Evolutionary conservation across 1,139 yeast genomes (phyloP).

Genomic region (Petasospora rhodanensis): DNA sequence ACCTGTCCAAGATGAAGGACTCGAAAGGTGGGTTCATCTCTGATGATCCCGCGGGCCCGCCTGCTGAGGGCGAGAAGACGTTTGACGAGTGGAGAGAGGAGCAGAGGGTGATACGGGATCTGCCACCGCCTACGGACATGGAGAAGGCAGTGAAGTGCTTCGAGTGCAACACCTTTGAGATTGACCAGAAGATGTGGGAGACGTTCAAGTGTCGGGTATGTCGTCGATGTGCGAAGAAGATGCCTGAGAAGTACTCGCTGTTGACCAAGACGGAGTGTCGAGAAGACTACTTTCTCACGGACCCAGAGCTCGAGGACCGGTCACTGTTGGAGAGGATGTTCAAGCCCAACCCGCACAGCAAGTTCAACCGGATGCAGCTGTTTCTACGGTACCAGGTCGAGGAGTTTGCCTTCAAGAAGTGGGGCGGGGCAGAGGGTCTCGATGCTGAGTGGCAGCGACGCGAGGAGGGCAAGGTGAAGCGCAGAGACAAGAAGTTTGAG

Average conservation of each 20-base stretch:
- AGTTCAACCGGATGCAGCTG: conserved; percentile 88
- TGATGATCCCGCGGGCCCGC: conserved; percentile 32
- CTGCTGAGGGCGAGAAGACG: conserved; percentile 35
- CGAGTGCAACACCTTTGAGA: conserved; percentile 75
- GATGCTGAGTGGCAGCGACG: conserved; percentile 92
- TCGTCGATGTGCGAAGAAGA: conserved; percentile 61
- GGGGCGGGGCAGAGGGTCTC: conserved; percentile 88
- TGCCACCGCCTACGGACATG: conserved; percentile 69
- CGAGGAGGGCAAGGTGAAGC: conserved; percentile 62
- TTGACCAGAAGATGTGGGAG: conserved; percentile 67
- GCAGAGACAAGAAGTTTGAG: conserved; percentile 78
- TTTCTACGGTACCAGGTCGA: conserved; percentile 88
- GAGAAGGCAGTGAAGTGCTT: conserved; percentile 70
- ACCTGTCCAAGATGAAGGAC: conserved; percentile 85
- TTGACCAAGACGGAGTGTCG: conserved; percentile 93
- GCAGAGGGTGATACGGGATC: conserved; percentile 48
- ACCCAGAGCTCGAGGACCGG: conserved; percentile 79
- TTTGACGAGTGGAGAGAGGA: conserved; percentile 77
- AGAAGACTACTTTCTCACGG: conserved; percentile 88
- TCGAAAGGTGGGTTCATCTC: conserved; percentile 78
- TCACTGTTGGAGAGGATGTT: conserved; percentile 70
- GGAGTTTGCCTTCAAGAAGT: conserved; percentile 84
- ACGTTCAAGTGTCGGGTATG: conserved; percentile 77
- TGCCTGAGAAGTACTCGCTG: conserved; percentile 84
- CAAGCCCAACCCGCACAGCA: conserved; percentile 89